Evolutionary conservation across 2,329 filamentous ascomycete genomes (phyloP), one percentile per base, ranked within the genome.

Genomic region (Aspergillus sp.): DNA sequence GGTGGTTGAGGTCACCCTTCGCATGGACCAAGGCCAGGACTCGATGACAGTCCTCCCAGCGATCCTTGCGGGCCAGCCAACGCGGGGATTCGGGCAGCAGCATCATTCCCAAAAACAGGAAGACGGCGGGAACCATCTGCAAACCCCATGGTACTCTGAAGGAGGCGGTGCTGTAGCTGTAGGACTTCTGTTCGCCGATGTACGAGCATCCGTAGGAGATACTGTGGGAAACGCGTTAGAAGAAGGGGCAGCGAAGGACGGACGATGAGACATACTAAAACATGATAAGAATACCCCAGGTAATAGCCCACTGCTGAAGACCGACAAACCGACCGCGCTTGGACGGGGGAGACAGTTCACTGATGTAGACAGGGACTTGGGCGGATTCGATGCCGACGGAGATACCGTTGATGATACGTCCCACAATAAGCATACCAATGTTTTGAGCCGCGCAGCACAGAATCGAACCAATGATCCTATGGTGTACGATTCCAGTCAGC

Each of bases 251-350:
- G 33, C 8, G 13, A 3, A 6, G 13, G 17, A 2, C 8, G 3
- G 11, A 22, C 2, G 1, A 24, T 4, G 19, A 30, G 8, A 60
- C 62, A 53, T 65, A 68, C 84, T 69, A 85, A 74, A 86, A 88
- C 83, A 87, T 87, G 70, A 87, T 84, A 53, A 87, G 65, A 58
- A 87, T 87, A 57, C 82, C 85, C 79, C 79, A 88, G 58, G 87
- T 88, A 55, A 91, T 90, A 22, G 86, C 85, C 77, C 86, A 87
- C 68, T 91, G 88, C 68, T 90, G 87, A 44, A 83, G 81, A 48
- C 86, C 85, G 24, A 91, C 86, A 33, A 92, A 78, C 38, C 85
- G 80, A 16, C 81, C 81, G 59, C 81, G 76, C 62, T 77, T 80
- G 32, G 73, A 74, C 0, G 79, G 79, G 20, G 78, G 79, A 6